Evolutionary conservation across 179 eudicot genomes (phyloP).

Genomic region (Gypsophila paniculata): DNA sequence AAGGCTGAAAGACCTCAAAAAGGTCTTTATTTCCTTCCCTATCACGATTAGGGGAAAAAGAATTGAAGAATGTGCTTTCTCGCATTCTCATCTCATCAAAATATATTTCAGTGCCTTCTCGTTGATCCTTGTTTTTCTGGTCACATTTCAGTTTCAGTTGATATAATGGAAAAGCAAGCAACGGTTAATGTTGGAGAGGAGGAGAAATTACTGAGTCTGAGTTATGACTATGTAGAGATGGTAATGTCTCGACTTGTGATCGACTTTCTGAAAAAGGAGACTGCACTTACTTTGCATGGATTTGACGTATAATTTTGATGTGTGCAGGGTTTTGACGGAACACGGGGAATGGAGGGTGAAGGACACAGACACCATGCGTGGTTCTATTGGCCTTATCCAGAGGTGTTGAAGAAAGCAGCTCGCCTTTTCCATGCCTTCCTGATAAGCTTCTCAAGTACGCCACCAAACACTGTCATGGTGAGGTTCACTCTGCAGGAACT

Average conservation of each 20-base stretch:
- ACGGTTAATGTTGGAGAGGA: not conserved
- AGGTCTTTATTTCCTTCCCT: not conserved
- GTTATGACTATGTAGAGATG: not conserved
- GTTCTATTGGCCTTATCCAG: not conserved
- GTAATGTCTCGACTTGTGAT: not conserved
- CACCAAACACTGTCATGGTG: slow-evolving; percentile 1
- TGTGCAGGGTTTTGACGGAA: slow-evolving; percentile 10
- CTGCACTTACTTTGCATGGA: not conserved
- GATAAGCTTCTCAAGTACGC: not conserved
- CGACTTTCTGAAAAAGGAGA: not conserved
- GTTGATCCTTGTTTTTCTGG: not conserved
- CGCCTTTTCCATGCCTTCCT: not conserved
- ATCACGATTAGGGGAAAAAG: not conserved
- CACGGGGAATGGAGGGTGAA: not conserved
- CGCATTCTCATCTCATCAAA: not conserved
- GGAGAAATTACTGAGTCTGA: not conserved
- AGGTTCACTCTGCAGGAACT: slow-evolving; percentile 2
- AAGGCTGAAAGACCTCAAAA: not conserved
- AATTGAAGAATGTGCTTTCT: not conserved
- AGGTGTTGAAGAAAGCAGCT: not conserved
- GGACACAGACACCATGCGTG: not conserved
- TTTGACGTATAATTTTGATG: not conserved
- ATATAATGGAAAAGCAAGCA: not conserved
- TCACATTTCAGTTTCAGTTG: not conserved
- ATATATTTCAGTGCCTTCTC: not conserved